phyloP scores from a whole-genome alignment of 169 alveolate species.

The Plasmodium coatneyi region DNA sequence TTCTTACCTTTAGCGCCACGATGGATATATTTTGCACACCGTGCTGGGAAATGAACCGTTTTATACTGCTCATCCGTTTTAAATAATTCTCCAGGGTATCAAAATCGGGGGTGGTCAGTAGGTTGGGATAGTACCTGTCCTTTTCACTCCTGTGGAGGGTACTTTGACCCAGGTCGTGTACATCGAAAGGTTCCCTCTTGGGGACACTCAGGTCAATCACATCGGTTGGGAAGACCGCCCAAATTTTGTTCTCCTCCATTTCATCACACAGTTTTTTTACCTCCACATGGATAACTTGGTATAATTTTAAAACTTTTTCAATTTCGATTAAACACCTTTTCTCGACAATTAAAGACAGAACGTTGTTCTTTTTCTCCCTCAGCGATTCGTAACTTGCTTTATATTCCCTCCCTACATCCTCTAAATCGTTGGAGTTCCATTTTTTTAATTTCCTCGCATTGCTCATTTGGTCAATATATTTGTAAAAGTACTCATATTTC shows the following conservation, averaged over 20 bases:
- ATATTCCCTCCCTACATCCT: conserved; percentile 7
- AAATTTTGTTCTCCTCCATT: conserved; percentile 3
- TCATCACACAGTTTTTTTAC: conserved; percentile 21
- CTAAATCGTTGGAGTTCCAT: conserved; percentile 15
- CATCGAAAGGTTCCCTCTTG: not conserved
- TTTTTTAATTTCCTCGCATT: conserved; percentile 11
- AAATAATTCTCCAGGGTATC: conserved; percentile 3
- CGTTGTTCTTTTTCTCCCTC: conserved; percentile 3
- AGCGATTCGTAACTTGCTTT: conserved; percentile 19
- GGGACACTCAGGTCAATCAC: not conserved
- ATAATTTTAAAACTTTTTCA: conserved; percentile 41
- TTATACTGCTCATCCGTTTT: conserved; percentile 15
- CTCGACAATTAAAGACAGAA: conserved; percentile 31
- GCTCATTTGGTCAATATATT: conserved; percentile 33
- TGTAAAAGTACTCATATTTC: conserved; percentile 64
- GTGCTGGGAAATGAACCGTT: conserved; percentile 4
- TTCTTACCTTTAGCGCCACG: conserved; percentile 5
- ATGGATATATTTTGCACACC: conserved; percentile 45
- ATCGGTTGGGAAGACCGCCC: not conserved
- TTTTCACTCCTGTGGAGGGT: not conserved
- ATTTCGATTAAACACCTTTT: conserved; percentile 65
- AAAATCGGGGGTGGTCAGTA: not conserved
- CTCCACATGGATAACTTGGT: conserved; percentile 21
- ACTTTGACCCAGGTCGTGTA: not conserved
- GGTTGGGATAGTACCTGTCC: not conserved